A percentile compares a stretch with the other conserved stretches of the same genome.
These are phyloP conservation scores for Alnus rubra DNA, from an alignment of 306 rosid genomes.

Conservation along the genomic window DNA sequence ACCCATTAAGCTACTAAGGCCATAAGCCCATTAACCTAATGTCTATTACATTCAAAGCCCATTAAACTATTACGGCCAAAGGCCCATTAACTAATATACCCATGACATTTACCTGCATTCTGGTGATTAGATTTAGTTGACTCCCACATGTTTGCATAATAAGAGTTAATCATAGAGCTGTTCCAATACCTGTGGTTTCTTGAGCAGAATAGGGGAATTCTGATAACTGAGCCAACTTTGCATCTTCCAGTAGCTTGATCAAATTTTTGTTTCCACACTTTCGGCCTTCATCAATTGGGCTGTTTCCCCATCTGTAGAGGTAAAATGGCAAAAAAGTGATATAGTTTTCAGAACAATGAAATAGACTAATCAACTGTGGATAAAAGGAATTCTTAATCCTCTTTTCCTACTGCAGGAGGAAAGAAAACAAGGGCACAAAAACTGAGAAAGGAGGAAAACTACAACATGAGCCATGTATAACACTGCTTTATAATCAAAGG, in stretches of 20 bases:
- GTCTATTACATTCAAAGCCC: no score
- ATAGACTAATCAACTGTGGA: not conserved
- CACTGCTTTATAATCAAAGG: not conserved
- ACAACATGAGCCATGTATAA: not conserved
- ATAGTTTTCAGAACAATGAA: not conserved
- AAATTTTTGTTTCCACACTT: slow-evolving; percentile 82
- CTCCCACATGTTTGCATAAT: not conserved
- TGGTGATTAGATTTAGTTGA: not conserved
- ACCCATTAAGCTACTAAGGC: no score
- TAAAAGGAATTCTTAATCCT: not conserved
- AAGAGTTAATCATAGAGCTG: slow-evolving; percentile 3
- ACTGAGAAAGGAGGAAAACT: not conserved
- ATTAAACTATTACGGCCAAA: no score
- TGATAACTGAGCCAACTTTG: slow-evolving; percentile 62
- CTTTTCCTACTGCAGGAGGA: slow-evolving; percentile 8
- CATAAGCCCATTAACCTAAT: no score
- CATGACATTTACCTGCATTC: not conserved
- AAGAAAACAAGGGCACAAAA: slow-evolving; percentile 15
- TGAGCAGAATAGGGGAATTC: slow-evolving; percentile 43
- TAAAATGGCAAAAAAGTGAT: not conserved
- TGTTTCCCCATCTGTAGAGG: slow-evolving; percentile 84
- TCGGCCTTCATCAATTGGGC: slow-evolving; percentile 83
- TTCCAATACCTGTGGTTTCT: slow-evolving; percentile 57
- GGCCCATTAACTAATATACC: no score
- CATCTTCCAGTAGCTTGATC: slow-evolving; percentile 73